Base-by-base conservation (phyloP, 495 filamentous ascomycete genomes). In the Penicillium dipodomyicola region DNA sequence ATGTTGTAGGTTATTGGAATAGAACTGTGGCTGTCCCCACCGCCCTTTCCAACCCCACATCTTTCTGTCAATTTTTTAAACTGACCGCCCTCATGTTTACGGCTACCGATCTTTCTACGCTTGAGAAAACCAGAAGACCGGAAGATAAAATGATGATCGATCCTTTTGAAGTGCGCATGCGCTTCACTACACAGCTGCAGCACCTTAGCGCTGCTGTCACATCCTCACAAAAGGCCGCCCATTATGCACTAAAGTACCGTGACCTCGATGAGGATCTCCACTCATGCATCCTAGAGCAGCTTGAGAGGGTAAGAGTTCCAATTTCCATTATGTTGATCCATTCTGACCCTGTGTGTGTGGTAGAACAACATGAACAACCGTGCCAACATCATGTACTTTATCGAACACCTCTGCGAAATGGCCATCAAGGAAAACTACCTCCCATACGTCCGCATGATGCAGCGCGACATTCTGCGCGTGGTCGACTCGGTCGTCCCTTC, bases 301-400 rank as follows among this genome's bases (percentile, higher is more conserved):
- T 99, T 4, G 94, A 97, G 67, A 78, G 82, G 62, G 91, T 91
- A 70, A 59, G 75, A 65, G 29, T 11, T 17, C 27, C 37, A 11
- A 15, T 37, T 23, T 54, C 45, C 29, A 56, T 39, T 27, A 5
- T 8, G 8, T 17, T 33, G 39, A 5, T 33, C 52, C 6, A 52
- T 10, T 25, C 54, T 58, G n/a, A 52, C 7, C 6, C 9, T 49
- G 4, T 4, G 20, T 12, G 6, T 44, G 6, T 44, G n/a, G 3
- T 25, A 93, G 83, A 95, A 89, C 64, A 90, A 87, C 59, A 95
- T 97, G 87, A 99, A 99, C 75, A 96, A 86, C 45, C 80, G 93
- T 43, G 95, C 96, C 30, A 99, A 99, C 65, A 96, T 99, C 71
- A 93, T 99, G 88, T 97, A 94, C 75, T 97, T 99, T 77, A 86